Evolutionary conservation across 1,284 basidiomycete species (phyloP), one percentile per base, ranked within the genome.

Genomic region (Pascua guehoae): DNA sequence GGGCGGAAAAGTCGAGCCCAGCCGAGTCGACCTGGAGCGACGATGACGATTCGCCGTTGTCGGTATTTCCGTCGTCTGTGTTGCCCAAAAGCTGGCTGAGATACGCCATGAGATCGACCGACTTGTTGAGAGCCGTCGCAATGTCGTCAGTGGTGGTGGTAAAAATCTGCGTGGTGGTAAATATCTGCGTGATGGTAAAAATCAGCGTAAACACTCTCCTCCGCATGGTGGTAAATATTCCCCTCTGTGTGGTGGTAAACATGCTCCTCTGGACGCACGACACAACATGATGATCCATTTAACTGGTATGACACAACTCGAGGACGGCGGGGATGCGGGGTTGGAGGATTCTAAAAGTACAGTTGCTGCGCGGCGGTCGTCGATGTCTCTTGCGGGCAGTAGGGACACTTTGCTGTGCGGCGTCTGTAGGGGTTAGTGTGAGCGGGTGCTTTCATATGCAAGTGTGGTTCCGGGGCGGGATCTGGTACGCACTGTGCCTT

Each of bases 401-500:
- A 78, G 12, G 76, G 75, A 54, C 77, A 78, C 61, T 78, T 78
- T 10, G 69, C 74, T 4, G 66, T 57, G 51, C 70, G 66, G 8
- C 73, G 72, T 1, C 71, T 75, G 50, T 39, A 18, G 39, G 62
- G 37, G 36, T 32, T 32, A 7, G 24, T 32, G 24, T 32, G 24
- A 11, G 12, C 9, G 38, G 40, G n/a, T 10, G 12, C 1, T n/a
- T 53, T 41, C 3, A 5, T 12, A 82, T 90, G 69, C 67, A 94
- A 32, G 3, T 32, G 24, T 32, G 24, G 62, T 37, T 64, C 47
- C 46, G 36, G 12, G 12, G 11, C 36, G 40, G n/a, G 10, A 16
- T 3, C 17, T 51, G 41, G 7, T 12, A 82, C 90, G 69, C 67
- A 94, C 93, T 88, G 88, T 67, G 87, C 84, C 78, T 95, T 96